Percentiles rank a stretch among this genome's conserved stretches.
Evolutionary conservation across 192 early-diverging fungal genomes (phyloP).

Genomic region (Podila clonocystis): DNA sequence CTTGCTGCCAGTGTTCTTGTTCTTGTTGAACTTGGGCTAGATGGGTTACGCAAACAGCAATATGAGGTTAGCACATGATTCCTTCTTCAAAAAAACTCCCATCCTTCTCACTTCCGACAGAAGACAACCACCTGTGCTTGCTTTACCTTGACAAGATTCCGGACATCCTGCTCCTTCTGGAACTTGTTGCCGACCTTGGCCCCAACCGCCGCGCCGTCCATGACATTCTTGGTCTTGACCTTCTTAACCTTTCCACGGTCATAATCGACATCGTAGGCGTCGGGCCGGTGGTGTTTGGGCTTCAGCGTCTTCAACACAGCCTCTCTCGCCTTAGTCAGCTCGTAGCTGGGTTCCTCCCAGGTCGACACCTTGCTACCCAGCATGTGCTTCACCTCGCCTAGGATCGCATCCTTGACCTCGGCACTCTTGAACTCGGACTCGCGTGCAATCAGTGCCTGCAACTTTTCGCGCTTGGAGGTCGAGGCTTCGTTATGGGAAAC

Average conservation of each 20-base stretch:
- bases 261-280: conserved; percentile 74
- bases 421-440: conserved; percentile 63
- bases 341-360: conserved; percentile 40
- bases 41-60: not conserved
- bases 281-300: conserved; percentile 61
- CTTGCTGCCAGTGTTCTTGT: conserved; percentile 34
- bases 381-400: conserved; percentile 52
- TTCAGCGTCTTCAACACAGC: conserved; percentile 57
- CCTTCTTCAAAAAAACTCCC: not conserved
- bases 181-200: conserved; percentile 56
- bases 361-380: conserved; percentile 45
- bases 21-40: conserved; percentile 40
- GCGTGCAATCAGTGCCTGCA: conserved; percentile 56
- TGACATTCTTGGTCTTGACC: conserved; percentile 69
- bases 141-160: conserved; percentile 49
- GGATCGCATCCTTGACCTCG: conserved; percentile 58
- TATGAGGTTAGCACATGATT: not conserved
- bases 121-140: too few species aligned
- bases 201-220: conserved; percentile 22
- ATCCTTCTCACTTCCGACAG: not conserved
- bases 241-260: conserved; percentile 80
- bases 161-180: conserved; percentile 54
- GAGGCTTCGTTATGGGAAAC: conserved; percentile 57
- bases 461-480: conserved; percentile 54
- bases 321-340: conserved; percentile 35